phyloP scores from a whole-genome alignment of 345 rosid species.

The Syzygium jambos region DNA sequence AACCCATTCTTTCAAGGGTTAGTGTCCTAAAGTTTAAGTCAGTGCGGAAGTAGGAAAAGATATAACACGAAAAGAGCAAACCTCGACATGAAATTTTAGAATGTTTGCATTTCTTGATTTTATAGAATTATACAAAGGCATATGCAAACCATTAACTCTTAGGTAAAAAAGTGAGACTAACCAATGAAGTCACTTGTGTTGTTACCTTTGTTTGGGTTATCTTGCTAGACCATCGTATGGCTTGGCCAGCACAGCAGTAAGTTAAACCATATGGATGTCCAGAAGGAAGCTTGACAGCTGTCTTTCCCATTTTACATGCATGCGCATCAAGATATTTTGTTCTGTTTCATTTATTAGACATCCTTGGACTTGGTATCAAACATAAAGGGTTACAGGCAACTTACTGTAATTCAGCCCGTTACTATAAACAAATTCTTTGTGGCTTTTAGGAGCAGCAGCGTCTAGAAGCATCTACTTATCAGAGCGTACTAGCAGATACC shows the following conservation, averaged over 20 bases:
- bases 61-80: neutral
- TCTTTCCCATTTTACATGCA: neutral
- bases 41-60: neutral
- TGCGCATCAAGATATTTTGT: neutral
- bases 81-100: neutral
- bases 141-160: neutral
- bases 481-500: constrained; percentile 61
- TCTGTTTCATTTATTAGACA: neutral
- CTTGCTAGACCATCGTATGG: neutral
- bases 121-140: neutral
- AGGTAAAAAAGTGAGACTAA: neutral
- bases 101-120: neutral
- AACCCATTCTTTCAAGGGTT: neutral
- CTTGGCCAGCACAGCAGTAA: neutral
- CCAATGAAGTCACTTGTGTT: neutral
- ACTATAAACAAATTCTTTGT: neutral
- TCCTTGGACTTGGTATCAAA: neutral
- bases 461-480: constrained; percentile 55
- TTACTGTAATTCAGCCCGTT: neutral
- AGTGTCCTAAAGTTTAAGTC: neutral
- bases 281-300: neutral
- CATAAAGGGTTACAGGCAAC: neutral
- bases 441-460: constrained; percentile 40
- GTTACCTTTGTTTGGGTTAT: neutral
- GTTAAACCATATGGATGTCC: neutral